phyloP scores from a whole-genome alignment of 345 rosid genomes.

The Murraya paniculata region DNA sequence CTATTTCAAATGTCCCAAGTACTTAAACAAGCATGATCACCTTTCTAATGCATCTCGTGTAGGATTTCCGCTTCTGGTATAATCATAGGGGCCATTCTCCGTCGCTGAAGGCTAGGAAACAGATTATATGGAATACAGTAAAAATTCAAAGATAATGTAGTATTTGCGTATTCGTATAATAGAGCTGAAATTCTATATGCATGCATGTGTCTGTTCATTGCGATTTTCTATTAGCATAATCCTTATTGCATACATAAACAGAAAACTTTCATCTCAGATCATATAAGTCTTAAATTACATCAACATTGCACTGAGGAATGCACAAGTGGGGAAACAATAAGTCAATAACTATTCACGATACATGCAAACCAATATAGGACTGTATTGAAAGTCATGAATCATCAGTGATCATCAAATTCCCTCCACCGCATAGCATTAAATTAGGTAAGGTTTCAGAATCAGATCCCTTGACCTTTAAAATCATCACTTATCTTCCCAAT shows the following conservation, averaged over 20 bases:
- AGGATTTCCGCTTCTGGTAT: conserved; percentile 98
- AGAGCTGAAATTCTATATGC: background rate
- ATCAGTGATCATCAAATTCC: background rate
- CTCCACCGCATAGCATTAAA: background rate
- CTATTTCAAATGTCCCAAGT: background rate
- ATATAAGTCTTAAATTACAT: background rate
- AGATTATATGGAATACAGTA: conserved; percentile 1
- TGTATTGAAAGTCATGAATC: background rate
- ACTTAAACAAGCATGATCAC: conserved; percentile 22
- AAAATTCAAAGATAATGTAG: background rate
- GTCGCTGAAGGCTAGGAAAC: conserved; percentile 70
- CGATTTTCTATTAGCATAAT: background rate
- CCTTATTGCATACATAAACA: background rate
- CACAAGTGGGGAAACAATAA: background rate
- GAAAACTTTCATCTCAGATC: background rate
- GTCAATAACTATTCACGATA: background rate
- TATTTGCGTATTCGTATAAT: no score
- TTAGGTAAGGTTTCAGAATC: background rate
- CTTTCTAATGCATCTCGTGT: conserved; percentile 86
- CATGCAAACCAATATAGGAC: background rate
- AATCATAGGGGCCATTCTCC: conserved; percentile 83
- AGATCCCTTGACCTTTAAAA: background rate
- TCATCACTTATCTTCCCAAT: background rate
- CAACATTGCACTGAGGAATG: background rate
- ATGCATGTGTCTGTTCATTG: background rate